Conservation (phyloP, 768 basidiomycete genomes). For the Leucogyrophana mollusca region DNA sequence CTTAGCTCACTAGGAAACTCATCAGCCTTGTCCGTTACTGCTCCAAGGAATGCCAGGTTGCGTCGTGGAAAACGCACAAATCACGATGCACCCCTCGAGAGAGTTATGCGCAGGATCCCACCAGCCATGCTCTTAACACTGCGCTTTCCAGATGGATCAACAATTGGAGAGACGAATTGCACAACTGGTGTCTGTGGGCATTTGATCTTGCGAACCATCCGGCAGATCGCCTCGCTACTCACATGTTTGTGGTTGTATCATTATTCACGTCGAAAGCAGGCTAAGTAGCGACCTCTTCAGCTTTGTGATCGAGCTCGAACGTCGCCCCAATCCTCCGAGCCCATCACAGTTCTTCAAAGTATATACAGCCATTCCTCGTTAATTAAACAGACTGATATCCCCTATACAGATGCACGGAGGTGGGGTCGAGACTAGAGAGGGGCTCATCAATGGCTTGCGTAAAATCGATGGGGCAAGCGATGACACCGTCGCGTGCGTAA, state of each 20-base stretch:
- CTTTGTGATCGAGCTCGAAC: constrained; percentile 19
- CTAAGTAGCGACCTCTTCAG: constrained; percentile 6
- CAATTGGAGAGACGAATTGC: constrained; percentile 18
- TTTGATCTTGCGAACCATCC: constrained; percentile 27
- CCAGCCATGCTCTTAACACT: constrained; percentile 14
- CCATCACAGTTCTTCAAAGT: constrained; percentile 21
- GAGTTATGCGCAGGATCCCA: constrained; percentile 11
- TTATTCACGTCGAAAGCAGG: background rate
- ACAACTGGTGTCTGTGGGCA: constrained; percentile 16
- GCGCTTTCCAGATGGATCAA: constrained; percentile 26
- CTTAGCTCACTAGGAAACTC: background rate
- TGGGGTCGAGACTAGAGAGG: constrained; percentile 18
- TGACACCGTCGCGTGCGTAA: constrained; percentile 17
- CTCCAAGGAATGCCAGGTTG: constrained; percentile 26
- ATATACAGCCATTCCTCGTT: background rate
- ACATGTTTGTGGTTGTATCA: constrained; percentile 11
- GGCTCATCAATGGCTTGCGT: constrained; percentile 15
- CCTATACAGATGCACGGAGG: constrained; percentile 22
- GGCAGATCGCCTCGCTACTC: constrained; percentile 20
- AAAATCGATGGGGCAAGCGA: constrained; percentile 10
- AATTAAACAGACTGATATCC: background rate
- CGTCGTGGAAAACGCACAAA: constrained; percentile 29
- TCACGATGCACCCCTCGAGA: constrained; percentile 13
- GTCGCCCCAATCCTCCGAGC: constrained; percentile 14
- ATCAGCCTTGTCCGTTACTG: constrained; percentile 28